phyloP scores from a whole-genome alignment of 1,139 yeast species.

The Hanseniaspora uvarum region DNA sequence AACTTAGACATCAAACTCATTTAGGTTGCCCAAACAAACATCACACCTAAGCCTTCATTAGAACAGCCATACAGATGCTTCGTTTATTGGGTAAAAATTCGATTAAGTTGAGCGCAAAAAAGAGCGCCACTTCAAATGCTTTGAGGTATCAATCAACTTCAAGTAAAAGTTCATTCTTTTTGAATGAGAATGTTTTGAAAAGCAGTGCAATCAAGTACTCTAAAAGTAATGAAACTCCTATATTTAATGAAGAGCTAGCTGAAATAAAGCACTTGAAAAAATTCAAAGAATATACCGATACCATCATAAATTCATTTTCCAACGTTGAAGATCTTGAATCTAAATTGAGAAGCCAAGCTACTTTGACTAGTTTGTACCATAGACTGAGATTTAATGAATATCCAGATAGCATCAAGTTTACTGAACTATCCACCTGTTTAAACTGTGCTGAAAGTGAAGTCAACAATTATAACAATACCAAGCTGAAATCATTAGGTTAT shows the following conservation, averaged over 20 bases:
- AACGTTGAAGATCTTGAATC: neutral
- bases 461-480: conserved; percentile 22
- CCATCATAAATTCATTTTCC: neutral
- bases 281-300: neutral
- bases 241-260: neutral
- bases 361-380: conserved; percentile 9
- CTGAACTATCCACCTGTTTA: conserved; percentile 59
- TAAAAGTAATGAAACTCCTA: neutral
- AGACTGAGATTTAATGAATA: neutral
- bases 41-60: neutral
- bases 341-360: neutral
- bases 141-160: neutral
- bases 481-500: neutral
- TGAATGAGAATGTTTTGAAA: neutral
- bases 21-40: neutral
- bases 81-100: conserved; percentile 1
- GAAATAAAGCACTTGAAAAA: conserved; percentile 4
- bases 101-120: neutral
- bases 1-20: too few species aligned
- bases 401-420: neutral
- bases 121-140: neutral
- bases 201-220: neutral
- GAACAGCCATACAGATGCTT: neutral
- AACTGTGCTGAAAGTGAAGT: conserved; percentile 38
- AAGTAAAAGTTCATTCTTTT: too few species aligned